A percentile compares a stretch with the other conserved stretches of the same genome.
These are phyloP conservation scores for Aquilaria yunnanensis DNA, from an alignment of 345 rosid genomes.

Conservation along the genomic window DNA sequence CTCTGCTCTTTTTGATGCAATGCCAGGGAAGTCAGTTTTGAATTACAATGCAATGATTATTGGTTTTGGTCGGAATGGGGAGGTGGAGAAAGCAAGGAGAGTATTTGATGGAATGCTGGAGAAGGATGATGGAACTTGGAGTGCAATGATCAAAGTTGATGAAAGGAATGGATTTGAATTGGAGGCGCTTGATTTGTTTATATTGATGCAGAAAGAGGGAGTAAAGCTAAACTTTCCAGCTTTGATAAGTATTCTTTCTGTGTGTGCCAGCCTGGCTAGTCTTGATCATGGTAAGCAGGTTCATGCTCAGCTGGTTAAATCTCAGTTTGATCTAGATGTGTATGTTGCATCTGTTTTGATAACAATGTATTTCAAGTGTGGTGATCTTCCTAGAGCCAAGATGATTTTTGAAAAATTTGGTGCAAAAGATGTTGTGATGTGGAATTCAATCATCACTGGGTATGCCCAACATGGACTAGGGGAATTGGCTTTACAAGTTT, in stretches of 20 bases:
- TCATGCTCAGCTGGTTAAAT: constrained; percentile 61
- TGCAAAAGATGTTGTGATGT: constrained; percentile 65
- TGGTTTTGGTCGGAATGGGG: constrained; percentile 55
- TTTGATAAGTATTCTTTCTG: constrained; percentile 61
- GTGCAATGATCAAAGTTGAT: constrained; percentile 62
- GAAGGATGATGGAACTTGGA: constrained; percentile 64
- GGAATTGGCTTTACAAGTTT: constrained; percentile 56
- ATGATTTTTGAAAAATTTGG: constrained; percentile 51
- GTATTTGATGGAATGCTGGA: constrained; percentile 49
- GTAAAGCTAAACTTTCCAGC: constrained; percentile 50
- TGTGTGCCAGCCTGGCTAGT: constrained; percentile 61
- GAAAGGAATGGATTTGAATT: constrained; percentile 67
- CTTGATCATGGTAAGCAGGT: constrained; percentile 69
- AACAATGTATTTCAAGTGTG: constrained; percentile 77
- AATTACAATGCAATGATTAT: constrained; percentile 72
- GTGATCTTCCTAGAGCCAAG: constrained; percentile 62
- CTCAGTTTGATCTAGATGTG: constrained; percentile 54
- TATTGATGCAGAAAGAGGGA: constrained; percentile 55
- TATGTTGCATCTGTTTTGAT: constrained; percentile 76
- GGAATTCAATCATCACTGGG: constrained; percentile 78
- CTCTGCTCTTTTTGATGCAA: constrained; percentile 44
- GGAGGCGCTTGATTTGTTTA: constrained; percentile 57
- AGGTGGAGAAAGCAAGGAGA: constrained; percentile 42
- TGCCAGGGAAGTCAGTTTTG: constrained; percentile 51
- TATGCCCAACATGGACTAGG: constrained; percentile 73